Conservation (phyloP, 1,284 basidiomycete genomes). For the Austropuccinia psidii region DNA sequence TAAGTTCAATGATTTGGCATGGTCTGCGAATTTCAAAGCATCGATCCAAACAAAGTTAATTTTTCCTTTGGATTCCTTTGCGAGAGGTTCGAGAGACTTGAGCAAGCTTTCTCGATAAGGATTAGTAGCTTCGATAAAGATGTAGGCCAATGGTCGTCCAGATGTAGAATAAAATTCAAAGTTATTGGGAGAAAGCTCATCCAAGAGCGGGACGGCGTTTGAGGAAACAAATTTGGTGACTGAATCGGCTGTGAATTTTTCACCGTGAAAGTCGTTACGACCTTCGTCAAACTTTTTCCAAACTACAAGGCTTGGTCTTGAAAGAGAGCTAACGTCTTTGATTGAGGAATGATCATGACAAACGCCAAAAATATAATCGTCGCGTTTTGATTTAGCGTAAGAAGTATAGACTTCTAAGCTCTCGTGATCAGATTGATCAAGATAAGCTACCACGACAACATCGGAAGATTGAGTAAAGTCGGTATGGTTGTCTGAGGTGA, state of each 20-base stretch:
- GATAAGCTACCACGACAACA: conserved; percentile 80
- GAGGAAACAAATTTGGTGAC: conserved; percentile 71
- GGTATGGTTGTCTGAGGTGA: conserved; percentile 66
- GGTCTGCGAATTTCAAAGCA: conserved; percentile 85
- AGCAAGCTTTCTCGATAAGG: conserved; percentile 60
- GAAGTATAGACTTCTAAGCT: conserved; percentile 66
- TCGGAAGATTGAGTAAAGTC: conserved; percentile 86
- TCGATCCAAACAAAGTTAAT: conserved; percentile 99
- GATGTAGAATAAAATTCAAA: conserved; percentile 77
- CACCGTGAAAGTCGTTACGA: conserved; percentile 55
- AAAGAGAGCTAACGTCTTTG: conserved; percentile 62
- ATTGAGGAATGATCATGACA: conserved; percentile 63
- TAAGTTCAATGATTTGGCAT: conserved; percentile 90
- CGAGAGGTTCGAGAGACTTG: conserved; percentile 65
- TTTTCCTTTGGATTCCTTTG: conserved; percentile 71
- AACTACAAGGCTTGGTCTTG: conserved; percentile 71
- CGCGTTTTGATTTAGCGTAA: conserved; percentile 77
- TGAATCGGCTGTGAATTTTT: conserved; percentile 54
- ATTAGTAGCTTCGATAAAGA: conserved; percentile 77
- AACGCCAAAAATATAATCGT: conserved; percentile 86
- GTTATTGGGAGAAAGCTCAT: conserved; percentile 91
- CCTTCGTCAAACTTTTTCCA: conserved; percentile 91
- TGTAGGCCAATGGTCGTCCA: conserved; percentile 81
- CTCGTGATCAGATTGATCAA: conserved; percentile 60
- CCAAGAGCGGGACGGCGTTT: conserved; percentile 78